Evolutionary conservation across 164 flowering plant genomes (phyloP), one percentile per base, ranked within the genome.

Genomic region (Nymphaea thermarum): DNA sequence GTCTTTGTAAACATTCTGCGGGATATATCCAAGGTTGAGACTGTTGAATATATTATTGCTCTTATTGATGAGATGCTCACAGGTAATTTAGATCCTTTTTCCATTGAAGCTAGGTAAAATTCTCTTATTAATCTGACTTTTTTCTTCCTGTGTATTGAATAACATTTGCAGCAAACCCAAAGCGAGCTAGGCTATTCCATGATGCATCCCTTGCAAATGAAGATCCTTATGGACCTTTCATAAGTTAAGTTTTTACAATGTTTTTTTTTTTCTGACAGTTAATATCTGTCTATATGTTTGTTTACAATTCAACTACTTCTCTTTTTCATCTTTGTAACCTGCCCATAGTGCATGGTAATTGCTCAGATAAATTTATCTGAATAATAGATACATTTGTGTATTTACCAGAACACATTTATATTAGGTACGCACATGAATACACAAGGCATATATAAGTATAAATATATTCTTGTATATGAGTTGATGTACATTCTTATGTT

Each of bases 31-130:
- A 94, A 91, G 79, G 96, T 90, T 69, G 99, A 94, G 70, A 94
- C 98, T 6, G 96, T 91, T 42, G 98, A 94, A 78, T 94, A 90
- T 86, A 89, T 90, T 69, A 81, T 94, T 68, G 96, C 96, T 71
- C 82, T 91, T 67, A 78, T 91, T 70, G 97, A 94, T 81, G 99
- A 94, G 77, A 86, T 94, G 96, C 91, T 94, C 59, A 77, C 98
- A 74, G 99, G 99, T 94, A 80, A 72, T 4, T 69, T 65, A 59
- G 55, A n/a, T 17, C 11, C 6, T n/a, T 61, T 61, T 61, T 25
- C 36, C 36, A 25, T 25, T 25, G 36, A 25, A 25, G 36, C 36
- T 25, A 25, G 36, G 36, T 25, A 25, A 15, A 62, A 63, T 55
- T 62, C 2, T 66, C 73, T 41, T 42, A 8, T 8, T 55, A 55